A percentile compares a stretch with the other conserved stretches of the same genome.
phyloP scores from a whole-genome alignment of 2,329 filamentous ascomycete genomes.

The Colletotrichum liriopes region DNA sequence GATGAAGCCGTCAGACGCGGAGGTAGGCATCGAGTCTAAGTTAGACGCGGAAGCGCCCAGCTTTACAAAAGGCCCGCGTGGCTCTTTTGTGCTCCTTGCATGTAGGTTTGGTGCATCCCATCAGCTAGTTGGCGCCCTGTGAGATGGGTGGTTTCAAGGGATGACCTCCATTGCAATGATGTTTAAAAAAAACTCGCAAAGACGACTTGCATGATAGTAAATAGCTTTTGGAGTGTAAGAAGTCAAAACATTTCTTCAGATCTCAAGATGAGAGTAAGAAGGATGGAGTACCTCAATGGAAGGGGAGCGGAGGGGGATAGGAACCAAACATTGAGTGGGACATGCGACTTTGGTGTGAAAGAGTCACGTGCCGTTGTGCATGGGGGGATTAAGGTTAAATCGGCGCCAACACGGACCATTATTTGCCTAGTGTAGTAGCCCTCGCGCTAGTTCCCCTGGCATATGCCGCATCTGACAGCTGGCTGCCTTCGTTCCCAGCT shows the following conservation, averaged over 20 bases:
- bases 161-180: neutral
- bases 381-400: slow-evolving; percentile 34
- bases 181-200: neutral
- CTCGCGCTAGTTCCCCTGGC: neutral
- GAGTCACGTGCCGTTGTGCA: slow-evolving; percentile 22
- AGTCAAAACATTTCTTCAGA: no score
- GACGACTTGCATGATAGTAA: neutral
- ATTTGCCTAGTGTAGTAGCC: neutral
- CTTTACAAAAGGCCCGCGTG: slow-evolving; percentile 11
- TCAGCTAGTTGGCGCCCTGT: neutral
- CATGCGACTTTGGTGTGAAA: no score
- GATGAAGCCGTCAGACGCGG: neutral
- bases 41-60: slow-evolving; percentile 24
- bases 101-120: neutral
- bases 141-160: neutral
- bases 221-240: neutral
- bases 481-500: neutral
- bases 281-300: neutral
- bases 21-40: neutral
- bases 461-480: slow-evolving; percentile 1
- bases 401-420: slow-evolving; percentile 26
- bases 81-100: slow-evolving; percentile 19
- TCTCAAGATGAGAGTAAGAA: neutral
- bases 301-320: neutral
- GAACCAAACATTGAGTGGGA: neutral